These are phyloP conservation scores for Arthrobotrys pseudoclavata DNA, from an alignment of 2,329 filamentous ascomycete genomes.

Conservation along the genomic window DNA sequence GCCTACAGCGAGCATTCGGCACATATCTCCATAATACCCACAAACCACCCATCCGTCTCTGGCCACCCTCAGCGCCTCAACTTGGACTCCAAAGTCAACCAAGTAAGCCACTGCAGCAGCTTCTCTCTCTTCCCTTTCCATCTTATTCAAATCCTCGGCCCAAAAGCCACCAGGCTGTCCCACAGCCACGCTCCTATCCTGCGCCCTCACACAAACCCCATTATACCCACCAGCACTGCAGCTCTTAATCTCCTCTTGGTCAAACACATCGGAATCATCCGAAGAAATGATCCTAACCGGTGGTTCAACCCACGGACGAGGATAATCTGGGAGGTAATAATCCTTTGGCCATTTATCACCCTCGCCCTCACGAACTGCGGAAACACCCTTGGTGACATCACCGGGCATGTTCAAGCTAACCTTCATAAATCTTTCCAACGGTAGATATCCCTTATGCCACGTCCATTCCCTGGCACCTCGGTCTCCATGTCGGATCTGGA, in stretches of 20 bases:
- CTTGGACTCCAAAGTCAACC: constrained; percentile 42
- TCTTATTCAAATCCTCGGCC: constrained; percentile 48
- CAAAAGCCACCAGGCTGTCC: constrained; percentile 50
- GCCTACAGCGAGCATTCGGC: constrained; percentile 54
- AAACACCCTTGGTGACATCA: constrained; percentile 15
- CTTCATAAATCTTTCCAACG: constrained; percentile 38
- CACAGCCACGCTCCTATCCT: constrained; percentile 49
- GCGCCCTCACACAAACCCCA: constrained; percentile 29
- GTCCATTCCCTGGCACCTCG: constrained; percentile 40
- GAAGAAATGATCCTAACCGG: constrained; percentile 47
- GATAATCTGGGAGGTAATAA: constrained; percentile 45
- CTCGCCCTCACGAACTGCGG: background rate
- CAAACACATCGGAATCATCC: constrained; percentile 49
- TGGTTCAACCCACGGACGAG: constrained; percentile 5
- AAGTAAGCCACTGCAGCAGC: constrained; percentile 49
- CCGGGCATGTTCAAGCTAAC: constrained; percentile 42
- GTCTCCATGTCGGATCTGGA: constrained; percentile 51
- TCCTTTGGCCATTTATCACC: constrained; percentile 38
- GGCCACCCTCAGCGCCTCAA: constrained; percentile 34
- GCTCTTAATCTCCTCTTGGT: constrained; percentile 25
- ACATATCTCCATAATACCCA: constrained; percentile 54
- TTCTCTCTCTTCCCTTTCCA: constrained; percentile 37
- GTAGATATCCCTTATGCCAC: constrained; percentile 51
- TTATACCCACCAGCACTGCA: constrained; percentile 13
- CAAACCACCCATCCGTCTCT: constrained; percentile 55